Evolutionary conservation across 2,329 filamentous ascomycete species (phyloP).

Genomic region (Aspergillus floridensis): DNA sequence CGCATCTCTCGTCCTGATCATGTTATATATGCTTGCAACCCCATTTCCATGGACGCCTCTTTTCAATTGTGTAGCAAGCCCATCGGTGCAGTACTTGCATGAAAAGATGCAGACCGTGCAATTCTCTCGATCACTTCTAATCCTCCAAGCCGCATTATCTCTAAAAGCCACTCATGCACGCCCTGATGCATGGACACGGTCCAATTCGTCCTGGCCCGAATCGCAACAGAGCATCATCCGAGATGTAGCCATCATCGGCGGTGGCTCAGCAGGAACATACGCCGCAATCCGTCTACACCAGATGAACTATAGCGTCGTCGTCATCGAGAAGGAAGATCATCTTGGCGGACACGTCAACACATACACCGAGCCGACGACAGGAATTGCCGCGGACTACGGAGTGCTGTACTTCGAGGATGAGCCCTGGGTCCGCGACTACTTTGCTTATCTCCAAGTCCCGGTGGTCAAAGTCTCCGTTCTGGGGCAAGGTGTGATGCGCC

Average conservation of each 20-base stretch:
- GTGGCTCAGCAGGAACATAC: background rate
- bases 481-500: background rate
- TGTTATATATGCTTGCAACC: background rate
- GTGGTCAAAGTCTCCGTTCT: background rate
- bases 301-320: background rate
- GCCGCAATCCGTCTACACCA: background rate
- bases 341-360: background rate
- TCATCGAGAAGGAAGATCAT: background rate
- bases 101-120: background rate
- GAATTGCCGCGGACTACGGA: background rate
- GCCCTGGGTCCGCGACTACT: background rate
- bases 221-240: background rate
- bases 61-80: background rate
- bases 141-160: background rate
- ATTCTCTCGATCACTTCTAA: background rate
- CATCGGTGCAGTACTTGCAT: background rate
- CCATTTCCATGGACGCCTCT: background rate
- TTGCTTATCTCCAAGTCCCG: background rate
- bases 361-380: background rate
- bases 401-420: background rate
- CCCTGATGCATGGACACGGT: background rate
- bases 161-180: background rate
- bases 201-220: background rate
- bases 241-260: background rate
- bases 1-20: background rate